A percentile compares a stretch with the other conserved stretches of the same genome.
Conservation (phyloP, 352 stramenopile species). For the Globisporangium spiculum region DNA sequence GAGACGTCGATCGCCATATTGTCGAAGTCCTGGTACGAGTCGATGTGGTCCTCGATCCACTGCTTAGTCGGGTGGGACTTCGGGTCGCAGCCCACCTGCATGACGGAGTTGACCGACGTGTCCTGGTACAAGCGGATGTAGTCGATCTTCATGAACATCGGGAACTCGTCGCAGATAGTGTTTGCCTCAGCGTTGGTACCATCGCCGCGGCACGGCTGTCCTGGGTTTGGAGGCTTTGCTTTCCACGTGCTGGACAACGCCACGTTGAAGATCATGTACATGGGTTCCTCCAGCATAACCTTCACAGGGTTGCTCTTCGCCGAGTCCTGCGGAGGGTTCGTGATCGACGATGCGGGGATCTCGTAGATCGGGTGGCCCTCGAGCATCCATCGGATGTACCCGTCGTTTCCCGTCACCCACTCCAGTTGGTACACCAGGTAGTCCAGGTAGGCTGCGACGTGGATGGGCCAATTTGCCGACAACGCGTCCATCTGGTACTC, state of each 20-base stretch:
- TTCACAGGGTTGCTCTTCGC: conserved; percentile 66
- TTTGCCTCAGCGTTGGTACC: too few relatives aligned
- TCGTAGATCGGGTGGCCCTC: conserved; percentile 86
- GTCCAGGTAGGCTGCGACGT: conserved; percentile 70
- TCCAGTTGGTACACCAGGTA: conserved; percentile 73
- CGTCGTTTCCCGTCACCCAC: conserved; percentile 52
- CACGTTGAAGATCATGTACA: conserved; percentile 95
- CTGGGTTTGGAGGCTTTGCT: conserved; percentile 58
- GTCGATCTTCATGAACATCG: conserved; percentile 68
- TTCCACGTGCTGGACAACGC: conserved; percentile 90
- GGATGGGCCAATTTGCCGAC: conserved; percentile 89
- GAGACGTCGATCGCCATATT: conserved; percentile 53
- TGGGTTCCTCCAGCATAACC: conserved; percentile 93
- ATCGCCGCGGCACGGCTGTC: conserved; percentile 53
- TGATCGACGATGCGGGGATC: conserved; percentile 62
- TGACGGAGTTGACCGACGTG: conserved; percentile 26
- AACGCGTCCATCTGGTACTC: conserved; percentile 91
- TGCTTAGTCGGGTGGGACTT: conserved; percentile 54
- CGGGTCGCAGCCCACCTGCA: conserved; percentile 59
- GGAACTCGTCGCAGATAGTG: conserved; percentile 58
- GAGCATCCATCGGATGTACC: conserved; percentile 73
- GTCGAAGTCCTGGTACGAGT: conserved; percentile 61
- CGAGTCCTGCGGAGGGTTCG: conserved; percentile 43
- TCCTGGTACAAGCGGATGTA: conserved; percentile 79
- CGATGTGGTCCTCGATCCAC: conserved; percentile 72